Conservation (phyloP, 108 stramenopile genomes). For the Ochromonas danica region DNA sequence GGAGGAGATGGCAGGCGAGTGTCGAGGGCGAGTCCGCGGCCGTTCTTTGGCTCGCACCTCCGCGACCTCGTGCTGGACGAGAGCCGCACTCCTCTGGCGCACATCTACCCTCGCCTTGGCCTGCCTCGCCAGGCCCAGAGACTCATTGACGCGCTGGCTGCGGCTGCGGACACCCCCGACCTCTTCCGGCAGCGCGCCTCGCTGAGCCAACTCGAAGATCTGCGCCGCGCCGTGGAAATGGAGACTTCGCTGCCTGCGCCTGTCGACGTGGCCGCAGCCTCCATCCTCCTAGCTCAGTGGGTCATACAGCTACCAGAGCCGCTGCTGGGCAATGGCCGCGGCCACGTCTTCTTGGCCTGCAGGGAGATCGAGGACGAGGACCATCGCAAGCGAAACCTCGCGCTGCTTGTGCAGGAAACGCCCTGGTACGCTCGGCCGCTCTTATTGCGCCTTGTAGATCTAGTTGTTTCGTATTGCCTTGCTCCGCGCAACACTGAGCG, state of each 20-base stretch:
- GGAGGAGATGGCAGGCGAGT: too few species aligned
- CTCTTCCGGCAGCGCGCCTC: constrained; percentile 8
- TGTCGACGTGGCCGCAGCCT: background rate
- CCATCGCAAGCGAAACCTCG: background rate
- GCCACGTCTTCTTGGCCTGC: background rate
- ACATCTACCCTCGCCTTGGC: background rate
- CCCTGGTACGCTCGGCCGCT: constrained; percentile 11
- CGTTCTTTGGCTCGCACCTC: constrained; percentile 23
- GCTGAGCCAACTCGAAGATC: background rate
- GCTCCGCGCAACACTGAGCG: background rate
- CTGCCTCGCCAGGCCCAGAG: background rate
- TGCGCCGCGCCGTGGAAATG: background rate
- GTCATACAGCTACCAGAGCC: constrained; percentile 23
- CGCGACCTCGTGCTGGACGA: constrained; percentile 3
- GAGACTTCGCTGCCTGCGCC: background rate
- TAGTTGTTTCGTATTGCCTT: background rate
- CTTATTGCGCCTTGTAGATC: background rate
- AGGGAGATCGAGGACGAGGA: constrained; percentile 19
- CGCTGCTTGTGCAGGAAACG: background rate
- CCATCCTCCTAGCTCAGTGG: background rate
- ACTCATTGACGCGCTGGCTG: background rate
- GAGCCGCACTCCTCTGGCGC: background rate
- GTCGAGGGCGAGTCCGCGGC: background rate
- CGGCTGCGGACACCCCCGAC: background rate
- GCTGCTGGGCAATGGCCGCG: background rate